Conservation (phyloP, 2,329 filamentous ascomycete genomes). For the Sclerotinia minor region DNA sequence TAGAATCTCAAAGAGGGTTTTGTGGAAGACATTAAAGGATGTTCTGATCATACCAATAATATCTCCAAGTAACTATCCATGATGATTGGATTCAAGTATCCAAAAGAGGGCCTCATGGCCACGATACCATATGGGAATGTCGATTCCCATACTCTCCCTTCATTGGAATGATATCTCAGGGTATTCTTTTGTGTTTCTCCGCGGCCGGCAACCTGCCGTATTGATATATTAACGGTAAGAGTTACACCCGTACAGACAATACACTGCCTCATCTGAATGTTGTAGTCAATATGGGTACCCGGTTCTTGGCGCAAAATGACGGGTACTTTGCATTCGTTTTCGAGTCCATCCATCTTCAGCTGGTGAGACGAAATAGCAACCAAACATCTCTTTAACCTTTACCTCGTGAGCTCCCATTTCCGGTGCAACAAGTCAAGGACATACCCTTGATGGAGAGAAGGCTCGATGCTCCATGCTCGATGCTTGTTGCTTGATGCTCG, state of each 20-base stretch:
- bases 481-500: too few relatives aligned
- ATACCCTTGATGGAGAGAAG: constrained; percentile 12
- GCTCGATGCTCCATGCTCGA: neutral
- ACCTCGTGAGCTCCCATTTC: constrained; percentile 17
- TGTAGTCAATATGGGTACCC: constrained; percentile 24
- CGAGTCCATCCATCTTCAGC: constrained; percentile 2
- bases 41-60: too few relatives aligned
- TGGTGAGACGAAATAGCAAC: constrained; percentile 18
- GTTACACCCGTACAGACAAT: constrained; percentile 25
- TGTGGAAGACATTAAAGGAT: neutral
- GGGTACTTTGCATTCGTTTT: constrained; percentile 17
- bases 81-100: neutral
- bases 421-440: constrained; percentile 12
- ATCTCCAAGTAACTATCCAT: neutral
- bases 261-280: constrained; percentile 4
- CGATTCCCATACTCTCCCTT: constrained; percentile 6
- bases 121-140: constrained; percentile 2
- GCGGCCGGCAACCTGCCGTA: constrained; percentile 19
- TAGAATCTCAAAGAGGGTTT: neutral
- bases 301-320: constrained; percentile 22
- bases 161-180: constrained; percentile 5
- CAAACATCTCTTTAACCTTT: neutral
- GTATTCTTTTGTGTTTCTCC: constrained; percentile 14
- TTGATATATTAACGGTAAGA: constrained; percentile 24
- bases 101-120: neutral